Evolutionary conservation across 1,284 basidiomycete species (phyloP).

Genomic region (Rhizoctonia solani): DNA sequence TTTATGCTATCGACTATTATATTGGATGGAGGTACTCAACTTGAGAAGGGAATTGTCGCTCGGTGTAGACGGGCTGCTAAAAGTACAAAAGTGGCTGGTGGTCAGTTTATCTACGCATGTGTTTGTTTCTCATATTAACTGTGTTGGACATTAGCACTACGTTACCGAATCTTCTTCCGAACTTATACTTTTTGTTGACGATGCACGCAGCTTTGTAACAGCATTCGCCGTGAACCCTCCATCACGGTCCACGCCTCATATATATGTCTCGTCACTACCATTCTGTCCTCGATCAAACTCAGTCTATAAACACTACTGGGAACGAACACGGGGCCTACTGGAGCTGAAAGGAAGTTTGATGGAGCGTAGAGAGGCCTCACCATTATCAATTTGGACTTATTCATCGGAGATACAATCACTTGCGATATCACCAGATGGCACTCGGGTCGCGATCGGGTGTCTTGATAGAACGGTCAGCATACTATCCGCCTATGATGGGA

Average conservation of each 20-base stretch:
- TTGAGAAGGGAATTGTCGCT: not conserved
- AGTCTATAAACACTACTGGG: not conserved
- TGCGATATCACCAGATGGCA: slow-evolving; percentile 2
- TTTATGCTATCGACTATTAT: not conserved
- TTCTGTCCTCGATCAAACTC: not conserved
- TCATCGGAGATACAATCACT: not conserved
- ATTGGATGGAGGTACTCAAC: slow-evolving; percentile 14
- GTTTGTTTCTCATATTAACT: not conserved
- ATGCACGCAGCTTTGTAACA: not conserved
- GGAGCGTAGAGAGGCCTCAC: too few species aligned
- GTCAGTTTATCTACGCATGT: not conserved
- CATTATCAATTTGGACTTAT: not conserved
- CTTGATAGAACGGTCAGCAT: not conserved
- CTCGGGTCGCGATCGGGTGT: not conserved
- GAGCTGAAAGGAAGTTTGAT: not conserved
- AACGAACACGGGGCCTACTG: not conserved
- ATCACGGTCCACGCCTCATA: not conserved
- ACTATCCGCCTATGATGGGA: not conserved
- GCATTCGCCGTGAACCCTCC: not conserved
- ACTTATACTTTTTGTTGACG: not conserved
- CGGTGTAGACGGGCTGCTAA: not conserved
- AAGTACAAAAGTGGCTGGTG: not conserved
- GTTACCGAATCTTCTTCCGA: not conserved
- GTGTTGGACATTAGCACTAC: not conserved
- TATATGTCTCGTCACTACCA: not conserved